Percentiles rank a stretch among this genome's conserved stretches.
These are phyloP conservation scores for Phytophthora meadii DNA, from an alignment of 352 stramenopile genomes.

Conservation along the genomic window DNA sequence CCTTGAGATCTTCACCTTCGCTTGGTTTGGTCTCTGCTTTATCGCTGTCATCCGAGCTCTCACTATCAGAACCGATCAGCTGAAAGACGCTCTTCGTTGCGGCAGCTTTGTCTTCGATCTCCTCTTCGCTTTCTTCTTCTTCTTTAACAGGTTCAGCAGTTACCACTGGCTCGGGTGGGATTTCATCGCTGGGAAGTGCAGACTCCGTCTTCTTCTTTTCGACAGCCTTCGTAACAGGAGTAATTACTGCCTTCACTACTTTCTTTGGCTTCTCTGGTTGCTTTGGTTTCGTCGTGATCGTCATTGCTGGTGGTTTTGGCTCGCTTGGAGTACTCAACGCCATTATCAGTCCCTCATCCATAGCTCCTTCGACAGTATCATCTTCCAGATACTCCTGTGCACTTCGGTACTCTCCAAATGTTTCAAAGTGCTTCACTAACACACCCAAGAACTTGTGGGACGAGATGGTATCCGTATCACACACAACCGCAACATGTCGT, in stretches of 20 bases:
- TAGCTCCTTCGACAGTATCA: conserved; percentile 50
- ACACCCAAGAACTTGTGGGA: conserved; percentile 91
- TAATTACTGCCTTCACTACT: not conserved
- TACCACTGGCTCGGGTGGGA: conserved; percentile 1
- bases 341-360: conserved; percentile 27
- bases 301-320: conserved; percentile 9
- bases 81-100: conserved; percentile 53
- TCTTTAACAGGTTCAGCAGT: conserved; percentile 12
- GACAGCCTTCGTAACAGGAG: conserved; percentile 1
- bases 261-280: conserved; percentile 20
- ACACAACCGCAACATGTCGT: conserved; percentile 94
- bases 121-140: conserved; percentile 24
- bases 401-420: conserved; percentile 91
- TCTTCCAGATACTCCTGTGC: conserved; percentile 85
- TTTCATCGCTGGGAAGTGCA: conserved; percentile 4
- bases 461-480: conserved; percentile 94
- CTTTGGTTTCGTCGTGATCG: conserved; percentile 18
- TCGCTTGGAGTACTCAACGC: conserved; percentile 3
- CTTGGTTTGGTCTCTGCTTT: conserved; percentile 9
- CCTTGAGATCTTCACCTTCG: conserved; percentile 25
- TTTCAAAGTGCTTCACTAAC: conserved; percentile 93
- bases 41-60: conserved; percentile 39
- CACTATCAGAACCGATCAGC: conserved; percentile 42
- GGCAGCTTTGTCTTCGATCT: conserved; percentile 27
- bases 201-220: conserved; percentile 3